Evolutionary conservation across 305 asterid genomes (phyloP).

Genomic region (Coffea humblotiana): DNA sequence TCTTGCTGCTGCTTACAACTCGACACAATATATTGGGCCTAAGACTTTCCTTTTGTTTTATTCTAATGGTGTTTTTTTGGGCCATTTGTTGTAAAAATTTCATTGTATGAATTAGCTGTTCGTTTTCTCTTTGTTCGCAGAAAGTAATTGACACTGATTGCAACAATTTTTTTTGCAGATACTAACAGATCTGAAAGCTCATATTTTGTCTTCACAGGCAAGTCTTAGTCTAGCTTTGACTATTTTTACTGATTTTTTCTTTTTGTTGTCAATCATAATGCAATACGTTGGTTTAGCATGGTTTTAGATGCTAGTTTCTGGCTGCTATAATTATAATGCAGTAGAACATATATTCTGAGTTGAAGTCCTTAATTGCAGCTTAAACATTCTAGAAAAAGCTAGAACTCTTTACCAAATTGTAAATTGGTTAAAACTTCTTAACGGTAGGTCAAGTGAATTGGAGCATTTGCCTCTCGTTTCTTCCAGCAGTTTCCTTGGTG

Average conservation of each 20-base stretch:
- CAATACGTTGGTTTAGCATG: neutral
- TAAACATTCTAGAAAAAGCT: neutral
- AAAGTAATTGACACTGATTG: neutral
- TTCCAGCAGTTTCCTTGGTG: neutral
- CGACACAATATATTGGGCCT: neutral
- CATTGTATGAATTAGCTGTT: neutral
- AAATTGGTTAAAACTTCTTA: too few species aligned
- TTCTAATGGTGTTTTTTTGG: neutral
- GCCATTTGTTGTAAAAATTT: conserved; percentile 9
- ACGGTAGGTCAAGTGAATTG: neutral
- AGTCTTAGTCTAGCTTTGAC: neutral
- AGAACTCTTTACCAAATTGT: neutral
- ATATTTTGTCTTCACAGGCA: conserved; percentile 88
- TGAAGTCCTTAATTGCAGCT: neutral
- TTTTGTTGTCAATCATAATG: neutral
- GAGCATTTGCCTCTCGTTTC: neutral
- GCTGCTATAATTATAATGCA: neutral
- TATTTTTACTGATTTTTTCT: neutral
- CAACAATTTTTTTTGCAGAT: conserved; percentile 52
- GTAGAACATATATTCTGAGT: neutral
- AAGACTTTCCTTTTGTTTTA: too few species aligned
- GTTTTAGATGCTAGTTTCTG: neutral
- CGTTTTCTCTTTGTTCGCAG: neutral
- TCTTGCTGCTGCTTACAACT: neutral
- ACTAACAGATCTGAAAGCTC: conserved; percentile 80